phyloP scores from a whole-genome alignment of 176 grass and related monocot genomes.

The Puccinellia tenuiflora region DNA sequence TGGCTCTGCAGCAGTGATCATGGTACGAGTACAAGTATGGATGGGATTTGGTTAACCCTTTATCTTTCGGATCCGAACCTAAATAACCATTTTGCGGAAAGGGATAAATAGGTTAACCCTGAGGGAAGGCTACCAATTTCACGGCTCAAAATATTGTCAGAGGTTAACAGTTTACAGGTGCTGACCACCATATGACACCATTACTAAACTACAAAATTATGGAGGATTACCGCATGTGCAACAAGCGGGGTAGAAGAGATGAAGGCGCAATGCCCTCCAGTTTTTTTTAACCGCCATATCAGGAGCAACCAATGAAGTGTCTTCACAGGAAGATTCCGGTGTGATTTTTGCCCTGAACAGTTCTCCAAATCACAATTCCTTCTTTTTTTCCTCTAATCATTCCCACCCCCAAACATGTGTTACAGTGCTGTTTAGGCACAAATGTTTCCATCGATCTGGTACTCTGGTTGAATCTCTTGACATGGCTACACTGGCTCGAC shows the following conservation, averaged over 20 bases:
- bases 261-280: background rate
- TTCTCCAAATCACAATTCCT: background rate
- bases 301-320: background rate
- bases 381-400: background rate
- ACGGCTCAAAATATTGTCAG: background rate
- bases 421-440: background rate
- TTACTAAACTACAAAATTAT: constrained; percentile 31
- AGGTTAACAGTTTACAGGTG: constrained; percentile 6
- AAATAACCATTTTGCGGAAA: too few relatives aligned
- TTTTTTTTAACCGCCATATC: background rate
- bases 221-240: background rate
- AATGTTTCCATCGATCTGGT: background rate
- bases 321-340: background rate
- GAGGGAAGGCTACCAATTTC: background rate
- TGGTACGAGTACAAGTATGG: background rate
- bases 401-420: background rate
- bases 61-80: too few relatives aligned
- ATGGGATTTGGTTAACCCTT: too few relatives aligned
- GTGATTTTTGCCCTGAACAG: background rate
- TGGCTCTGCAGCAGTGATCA: background rate
- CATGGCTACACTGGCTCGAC: background rate
- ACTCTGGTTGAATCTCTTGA: background rate
- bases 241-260: background rate
- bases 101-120: too few relatives aligned
- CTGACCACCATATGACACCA: constrained; percentile 3